Evolutionary conservation across 2,329 filamentous ascomycete genomes (phyloP).

Genomic region (Cryphonectria nitschkei): DNA sequence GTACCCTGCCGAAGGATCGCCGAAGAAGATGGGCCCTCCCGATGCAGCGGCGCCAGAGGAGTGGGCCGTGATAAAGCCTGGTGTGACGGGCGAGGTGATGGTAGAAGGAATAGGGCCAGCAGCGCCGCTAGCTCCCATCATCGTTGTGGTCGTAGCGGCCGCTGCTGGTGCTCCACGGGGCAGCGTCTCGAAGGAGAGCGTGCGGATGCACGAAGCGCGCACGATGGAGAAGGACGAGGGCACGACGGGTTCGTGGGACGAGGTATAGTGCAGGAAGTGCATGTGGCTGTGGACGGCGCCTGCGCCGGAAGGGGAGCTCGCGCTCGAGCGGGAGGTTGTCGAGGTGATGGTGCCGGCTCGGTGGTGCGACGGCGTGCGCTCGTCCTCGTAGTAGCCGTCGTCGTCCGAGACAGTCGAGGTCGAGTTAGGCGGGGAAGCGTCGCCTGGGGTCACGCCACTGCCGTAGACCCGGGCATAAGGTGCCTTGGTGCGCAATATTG

Average conservation of each 20-base stretch:
- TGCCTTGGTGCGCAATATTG: conserved; percentile 63
- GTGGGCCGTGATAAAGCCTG: conserved; percentile 58
- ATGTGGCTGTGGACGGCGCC: conserved; percentile 53
- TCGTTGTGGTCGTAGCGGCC: neutral
- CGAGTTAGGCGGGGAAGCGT: conserved; percentile 56
- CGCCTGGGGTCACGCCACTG: conserved; percentile 40
- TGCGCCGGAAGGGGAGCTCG: conserved; percentile 51
- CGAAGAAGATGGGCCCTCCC: conserved; percentile 71
- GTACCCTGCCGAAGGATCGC: conserved; percentile 66
- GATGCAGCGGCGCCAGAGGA: conserved; percentile 58
- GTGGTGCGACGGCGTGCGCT: conserved; percentile 36
- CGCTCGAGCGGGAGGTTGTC: conserved; percentile 56
- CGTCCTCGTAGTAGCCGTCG: conserved; percentile 46
- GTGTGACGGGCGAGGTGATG: conserved; percentile 38
- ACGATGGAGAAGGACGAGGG: conserved; percentile 69
- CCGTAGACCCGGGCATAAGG: conserved; percentile 63
- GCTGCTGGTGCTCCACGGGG: conserved; percentile 53
- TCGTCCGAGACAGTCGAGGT: conserved; percentile 55
- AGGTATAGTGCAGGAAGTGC: conserved; percentile 70
- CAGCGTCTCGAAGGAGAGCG: conserved; percentile 68
- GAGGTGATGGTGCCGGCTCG: conserved; percentile 50
- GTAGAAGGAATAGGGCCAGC: conserved; percentile 32
- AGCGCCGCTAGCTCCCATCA: conserved; percentile 26
- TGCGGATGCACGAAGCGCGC: conserved; percentile 67
- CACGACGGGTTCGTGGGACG: conserved; percentile 66